These are phyloP conservation scores for Cutaneotrichosporon spelunceum DNA, from an alignment of 1,284 basidiomycete genomes.

Conservation along the genomic window DNA sequence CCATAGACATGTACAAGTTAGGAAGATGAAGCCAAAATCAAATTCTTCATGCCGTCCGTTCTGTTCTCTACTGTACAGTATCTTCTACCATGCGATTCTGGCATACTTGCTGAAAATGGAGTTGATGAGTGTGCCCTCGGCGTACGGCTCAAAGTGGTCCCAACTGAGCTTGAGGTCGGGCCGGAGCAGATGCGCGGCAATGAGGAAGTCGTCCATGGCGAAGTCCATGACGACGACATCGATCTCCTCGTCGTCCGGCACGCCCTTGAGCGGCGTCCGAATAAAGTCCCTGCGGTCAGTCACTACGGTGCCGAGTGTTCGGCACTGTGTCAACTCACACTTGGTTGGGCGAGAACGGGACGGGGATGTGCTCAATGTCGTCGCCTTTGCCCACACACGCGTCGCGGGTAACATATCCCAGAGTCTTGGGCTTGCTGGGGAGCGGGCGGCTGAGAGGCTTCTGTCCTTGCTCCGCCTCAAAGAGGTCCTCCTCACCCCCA, in stretches of 20 bases:
- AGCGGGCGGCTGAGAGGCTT: background rate
- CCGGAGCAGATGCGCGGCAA: conserved; percentile 42
- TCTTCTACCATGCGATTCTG: conserved; percentile 29
- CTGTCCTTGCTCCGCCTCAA: conserved; percentile 2
- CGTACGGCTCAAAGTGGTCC: conserved; percentile 43
- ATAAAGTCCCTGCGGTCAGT: conserved; percentile 42
- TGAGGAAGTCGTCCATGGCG: conserved; percentile 46
- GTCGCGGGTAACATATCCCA: conserved; percentile 49
- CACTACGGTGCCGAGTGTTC: no score
- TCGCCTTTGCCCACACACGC: conserved; percentile 44
- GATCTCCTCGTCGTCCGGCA: conserved; percentile 36
- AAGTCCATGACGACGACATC: conserved; percentile 51
- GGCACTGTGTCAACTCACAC: conserved; percentile 19
- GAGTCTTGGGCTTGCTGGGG: conserved; percentile 27
- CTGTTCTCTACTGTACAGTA: no score
- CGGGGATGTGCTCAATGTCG: conserved; percentile 49
- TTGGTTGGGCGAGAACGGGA: conserved; percentile 22
- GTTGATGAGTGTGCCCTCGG: conserved; percentile 39
- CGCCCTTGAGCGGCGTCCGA: conserved; percentile 38
- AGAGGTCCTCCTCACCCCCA: conserved; percentile 4
- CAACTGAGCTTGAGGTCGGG: conserved; percentile 30
- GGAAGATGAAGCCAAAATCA: background rate
- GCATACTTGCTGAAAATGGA: conserved; percentile 48
- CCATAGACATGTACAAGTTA: background rate
- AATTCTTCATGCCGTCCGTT: background rate